Evolutionary conservation across 148 eudicot species (phyloP), one percentile per base, ranked within the genome.

Genomic region (Vaccinium corymbosum): DNA sequence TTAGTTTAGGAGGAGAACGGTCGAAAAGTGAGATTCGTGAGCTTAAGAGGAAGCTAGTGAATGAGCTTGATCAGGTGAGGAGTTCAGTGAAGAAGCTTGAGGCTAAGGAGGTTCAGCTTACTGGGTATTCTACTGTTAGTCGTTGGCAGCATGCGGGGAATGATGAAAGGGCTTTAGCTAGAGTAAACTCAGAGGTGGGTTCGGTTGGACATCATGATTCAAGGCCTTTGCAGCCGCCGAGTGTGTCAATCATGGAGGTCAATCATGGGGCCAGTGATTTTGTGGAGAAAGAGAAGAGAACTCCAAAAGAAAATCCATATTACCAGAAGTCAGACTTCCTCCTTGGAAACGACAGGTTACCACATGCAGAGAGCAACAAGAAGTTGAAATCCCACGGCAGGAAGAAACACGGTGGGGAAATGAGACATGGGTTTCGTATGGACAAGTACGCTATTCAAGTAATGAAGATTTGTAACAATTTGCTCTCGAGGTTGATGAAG

Each of bases 221-320:
- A 4, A 90, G 92, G 87, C 89, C 89, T 14, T 91, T 90, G 73
- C 84, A 89, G 68, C 93, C 86, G 12, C 89, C 92, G 48, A 88
- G 89, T 49, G 94, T 93, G 50, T 87, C 93, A 50, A 90, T 93
- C 62, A 84, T 87, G 90, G 89, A 89, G 49, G 88, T 89, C 81
- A 89, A 81, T 83, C 88, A 83, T 72, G 92, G 90, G 50, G 55
- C 48, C 25, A 84, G 86, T 82, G 94, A 97, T 80, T 79, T 87
- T 83, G 80, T 88, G 53, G 98, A 94, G 89, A 94, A 92, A 86
- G 95, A 94, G 85, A 97, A 94, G 91, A 89, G 98, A 85, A 94
- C 99, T 53, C 99, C 99, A 0, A 97, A 92, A 90, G 99, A 93
- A 0, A 95, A 97, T 83, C 95, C 90, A 80, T 90, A 56, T 52